A percentile compares a stretch with the other conserved stretches of the same genome.
Conservation (phyloP, 2,329 filamentous ascomycete genomes). For the Paracorniculantispora psalliotae region DNA sequence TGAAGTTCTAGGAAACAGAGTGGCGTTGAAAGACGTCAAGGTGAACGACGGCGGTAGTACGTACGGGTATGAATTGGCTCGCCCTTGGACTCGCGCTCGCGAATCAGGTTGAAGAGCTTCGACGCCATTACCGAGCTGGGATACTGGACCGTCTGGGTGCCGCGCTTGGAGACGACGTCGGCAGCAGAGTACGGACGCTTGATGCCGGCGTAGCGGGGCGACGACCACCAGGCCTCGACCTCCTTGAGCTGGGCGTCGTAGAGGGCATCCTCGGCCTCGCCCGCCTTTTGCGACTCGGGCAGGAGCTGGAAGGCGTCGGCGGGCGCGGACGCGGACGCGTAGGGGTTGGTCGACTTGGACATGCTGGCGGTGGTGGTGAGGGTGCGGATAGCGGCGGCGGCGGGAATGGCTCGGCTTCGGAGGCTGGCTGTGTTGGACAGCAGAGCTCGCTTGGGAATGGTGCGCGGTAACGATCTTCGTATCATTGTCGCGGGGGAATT, state of each 20-base stretch:
- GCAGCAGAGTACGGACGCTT: conserved; percentile 85
- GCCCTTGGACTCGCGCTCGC: conserved; percentile 69
- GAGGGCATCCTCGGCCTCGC: conserved; percentile 75
- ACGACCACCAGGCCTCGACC: conserved; percentile 87
- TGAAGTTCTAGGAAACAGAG: too few species aligned
- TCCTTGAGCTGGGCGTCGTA: conserved; percentile 80
- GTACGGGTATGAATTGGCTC: conserved; percentile 90
- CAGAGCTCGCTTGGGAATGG: conserved; percentile 9
- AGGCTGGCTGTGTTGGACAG: background rate
- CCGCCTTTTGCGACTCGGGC: conserved; percentile 69
- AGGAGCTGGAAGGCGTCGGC: conserved; percentile 84
- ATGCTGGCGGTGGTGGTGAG: conserved; percentile 30
- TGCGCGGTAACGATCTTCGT: conserved; percentile 7
- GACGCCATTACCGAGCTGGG: conserved; percentile 91
- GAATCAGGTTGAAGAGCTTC: conserved; percentile 87
- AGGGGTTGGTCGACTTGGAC: conserved; percentile 29
- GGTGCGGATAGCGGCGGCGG: conserved; percentile 21
- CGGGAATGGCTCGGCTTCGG: background rate
- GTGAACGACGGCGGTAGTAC: conserved; percentile 21
- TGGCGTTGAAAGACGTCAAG: too few species aligned
- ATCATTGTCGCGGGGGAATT: conserved; percentile 12
- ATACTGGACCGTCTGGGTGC: conserved; percentile 79
- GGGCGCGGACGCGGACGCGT: conserved; percentile 31
- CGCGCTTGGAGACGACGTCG: conserved; percentile 90
- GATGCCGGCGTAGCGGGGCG: conserved; percentile 80